phyloP scores from a whole-genome alignment of 805 yeast species.

The Yueomyces sp. region DNA sequence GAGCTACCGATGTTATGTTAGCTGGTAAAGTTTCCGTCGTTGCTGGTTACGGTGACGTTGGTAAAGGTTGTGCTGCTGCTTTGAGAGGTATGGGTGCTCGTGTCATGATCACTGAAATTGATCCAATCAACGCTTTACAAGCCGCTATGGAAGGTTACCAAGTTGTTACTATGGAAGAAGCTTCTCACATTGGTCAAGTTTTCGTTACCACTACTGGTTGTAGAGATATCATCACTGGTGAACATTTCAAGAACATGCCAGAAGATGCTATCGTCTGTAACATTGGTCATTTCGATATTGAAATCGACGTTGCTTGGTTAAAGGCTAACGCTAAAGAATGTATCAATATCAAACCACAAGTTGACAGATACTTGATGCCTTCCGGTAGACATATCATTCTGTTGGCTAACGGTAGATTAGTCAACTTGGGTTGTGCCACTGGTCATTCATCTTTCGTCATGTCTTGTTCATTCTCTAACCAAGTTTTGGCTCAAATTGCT shows the following conservation, averaged over 20 bases:
- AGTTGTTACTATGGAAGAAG: constrained; percentile 90
- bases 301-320: constrained; percentile 98
- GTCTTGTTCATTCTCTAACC: constrained; percentile 99
- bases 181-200: constrained; percentile 85
- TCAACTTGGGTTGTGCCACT: constrained; percentile 98
- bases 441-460: constrained; percentile 98
- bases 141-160: constrained; percentile 99
- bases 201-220: constrained; percentile 99
- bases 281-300: constrained; percentile 99
- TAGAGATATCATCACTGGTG: constrained; percentile 90
- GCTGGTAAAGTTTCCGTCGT: constrained; percentile 99
- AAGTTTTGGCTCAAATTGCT: constrained; percentile 97
- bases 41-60: constrained; percentile 99
- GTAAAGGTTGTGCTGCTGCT: constrained; percentile 99
- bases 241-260: constrained; percentile 85
- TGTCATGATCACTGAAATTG: constrained; percentile 92
- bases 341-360: constrained; percentile 97
- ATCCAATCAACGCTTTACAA: constrained; percentile 97
- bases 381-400: constrained; percentile 88
- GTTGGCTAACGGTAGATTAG: constrained; percentile 98
- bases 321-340: constrained; percentile 85
- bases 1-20: constrained; percentile 99
- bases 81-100: constrained; percentile 98
- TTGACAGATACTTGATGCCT: constrained; percentile 86
- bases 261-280: constrained; percentile 98